Evolutionary conservation across 2,329 filamentous ascomycete genomes (phyloP).

Genomic region (Ascomycota sp.): DNA sequence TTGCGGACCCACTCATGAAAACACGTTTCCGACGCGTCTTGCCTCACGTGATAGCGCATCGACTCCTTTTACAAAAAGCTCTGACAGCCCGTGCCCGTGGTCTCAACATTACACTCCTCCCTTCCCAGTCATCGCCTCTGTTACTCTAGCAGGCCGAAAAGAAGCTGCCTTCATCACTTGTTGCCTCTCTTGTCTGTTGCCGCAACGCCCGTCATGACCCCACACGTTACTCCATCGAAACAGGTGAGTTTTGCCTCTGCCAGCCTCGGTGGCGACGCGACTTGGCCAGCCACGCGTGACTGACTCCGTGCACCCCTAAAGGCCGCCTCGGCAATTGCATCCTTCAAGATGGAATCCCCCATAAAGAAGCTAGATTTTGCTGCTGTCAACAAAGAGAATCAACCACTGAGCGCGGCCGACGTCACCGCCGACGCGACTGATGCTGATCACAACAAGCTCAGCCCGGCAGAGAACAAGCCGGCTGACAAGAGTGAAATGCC

Average conservation of each 20-base stretch:
- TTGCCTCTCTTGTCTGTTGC: no score
- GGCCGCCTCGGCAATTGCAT: slow-evolving; percentile 73
- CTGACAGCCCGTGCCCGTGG: no score
- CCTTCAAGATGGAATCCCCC: slow-evolving; percentile 82
- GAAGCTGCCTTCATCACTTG: no score
- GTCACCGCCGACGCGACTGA: slow-evolving; percentile 33
- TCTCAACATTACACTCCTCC: no score
- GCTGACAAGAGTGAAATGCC: slow-evolving; percentile 15
- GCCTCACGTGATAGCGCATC: no score
- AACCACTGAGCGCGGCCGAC: slow-evolving; percentile 27
- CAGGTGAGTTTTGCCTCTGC: slow-evolving; percentile 24
- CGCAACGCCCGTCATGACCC: no score
- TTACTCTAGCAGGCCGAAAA: no score
- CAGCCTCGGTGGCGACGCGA: not conserved
- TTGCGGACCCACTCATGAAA: no score
- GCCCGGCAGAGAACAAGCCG: slow-evolving; percentile 22
- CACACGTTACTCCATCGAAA: slow-evolving; percentile 44
- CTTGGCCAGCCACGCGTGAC: no score
- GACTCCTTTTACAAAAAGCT: no score
- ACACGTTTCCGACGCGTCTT: no score
- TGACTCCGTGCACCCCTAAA: slow-evolving; percentile 23
- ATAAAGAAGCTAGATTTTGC: slow-evolving; percentile 76
- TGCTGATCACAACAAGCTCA: slow-evolving; percentile 39
- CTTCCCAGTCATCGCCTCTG: no score
- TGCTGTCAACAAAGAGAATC: slow-evolving; percentile 64